Conservation (phyloP, 306 rosid genomes). For the Prosopis cineraria region DNA sequence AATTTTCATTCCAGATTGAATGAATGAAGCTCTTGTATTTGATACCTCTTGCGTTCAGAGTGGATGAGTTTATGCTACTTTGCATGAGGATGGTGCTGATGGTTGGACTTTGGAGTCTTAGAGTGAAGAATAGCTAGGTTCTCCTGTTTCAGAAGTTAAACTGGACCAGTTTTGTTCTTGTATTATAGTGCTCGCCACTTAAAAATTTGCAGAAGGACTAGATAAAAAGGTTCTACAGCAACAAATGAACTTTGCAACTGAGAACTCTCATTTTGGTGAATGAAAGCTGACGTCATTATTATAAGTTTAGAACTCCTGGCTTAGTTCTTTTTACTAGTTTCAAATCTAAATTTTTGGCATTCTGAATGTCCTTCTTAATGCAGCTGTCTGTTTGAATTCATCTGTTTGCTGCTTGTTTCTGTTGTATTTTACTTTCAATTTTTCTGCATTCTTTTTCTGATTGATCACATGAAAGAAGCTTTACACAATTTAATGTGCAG, state of each 20-base stretch:
- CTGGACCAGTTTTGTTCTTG: not conserved
- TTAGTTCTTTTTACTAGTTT: not conserved
- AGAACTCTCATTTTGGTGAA: conserved; percentile 1
- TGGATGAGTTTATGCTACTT: not conserved
- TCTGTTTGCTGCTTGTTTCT: not conserved
- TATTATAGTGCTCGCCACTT: not conserved
- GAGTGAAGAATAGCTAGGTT: not conserved
- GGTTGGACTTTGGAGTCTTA: not conserved
- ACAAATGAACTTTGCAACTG: conserved; percentile 1
- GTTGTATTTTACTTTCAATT: not conserved
- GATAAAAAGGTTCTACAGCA: not conserved
- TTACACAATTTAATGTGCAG: conserved; percentile 47
- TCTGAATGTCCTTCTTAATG: not conserved
- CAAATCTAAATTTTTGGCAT: not conserved
- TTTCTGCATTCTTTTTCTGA: conserved; percentile 22
- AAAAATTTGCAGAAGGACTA: not conserved
- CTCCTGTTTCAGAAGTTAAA: not conserved
- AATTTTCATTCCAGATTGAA: not conserved
- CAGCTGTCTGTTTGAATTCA: not conserved
- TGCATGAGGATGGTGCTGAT: not conserved
- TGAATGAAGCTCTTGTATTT: not conserved
- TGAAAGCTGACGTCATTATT: not conserved
- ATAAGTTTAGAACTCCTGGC: not conserved
- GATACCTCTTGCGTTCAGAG: not conserved
- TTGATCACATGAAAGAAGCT: conserved; percentile 27